Evolutionary conservation across 2,329 filamentous ascomycete genomes (phyloP), one percentile per base, ranked within the genome.

Genomic region (Tolypocladium tundrense): DNA sequence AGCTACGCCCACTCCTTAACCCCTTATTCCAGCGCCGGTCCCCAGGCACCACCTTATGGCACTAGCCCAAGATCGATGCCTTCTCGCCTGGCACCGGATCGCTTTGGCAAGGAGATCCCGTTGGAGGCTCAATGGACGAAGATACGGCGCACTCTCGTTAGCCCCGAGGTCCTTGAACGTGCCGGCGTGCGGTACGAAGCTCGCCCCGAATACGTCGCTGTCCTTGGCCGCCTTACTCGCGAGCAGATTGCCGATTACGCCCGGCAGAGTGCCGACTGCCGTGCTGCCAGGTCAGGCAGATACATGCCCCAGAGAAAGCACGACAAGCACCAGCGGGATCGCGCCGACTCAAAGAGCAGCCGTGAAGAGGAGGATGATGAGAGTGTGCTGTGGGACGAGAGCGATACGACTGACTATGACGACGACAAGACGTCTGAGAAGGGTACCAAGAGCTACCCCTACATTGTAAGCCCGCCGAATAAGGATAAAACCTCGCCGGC

Each of bases 161-260:
- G 81, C n/a, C 77, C 79, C 6, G 81, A 84, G 61, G 80, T 84
- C 0, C 72, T 86, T 3, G 74, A 78, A 43, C 72, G 76, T 48
- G 81, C 81, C 4, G 77, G 80, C 14, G 75, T 83, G 27, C 78
- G 83, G 11, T 86, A 84, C 63, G 83, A 86, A 67, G 83, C 83
- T 11, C 75, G 81, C 1, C 82, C 82, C 0, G 77, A 80, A 1
- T 86, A 82, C 59, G 82, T 86, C 3, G 84, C 83, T 14, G 70
- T 87, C 4, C 74, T 87, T 0, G 84, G 84, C 5, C 72, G 78
- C 16, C 72, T 86, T 3, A 73, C 73, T 2, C 75, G 74, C 1
- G 77, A 80, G 14, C 68, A 86, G 50, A 78, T 87, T 43, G 71
- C 72, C 24, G 73, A 79, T 8, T 80, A 76, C 57, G 82, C 82